Base-by-base conservation (phyloP, 2,329 filamentous ascomycete species). In the Pseudogymnoascus sp. region DNA sequence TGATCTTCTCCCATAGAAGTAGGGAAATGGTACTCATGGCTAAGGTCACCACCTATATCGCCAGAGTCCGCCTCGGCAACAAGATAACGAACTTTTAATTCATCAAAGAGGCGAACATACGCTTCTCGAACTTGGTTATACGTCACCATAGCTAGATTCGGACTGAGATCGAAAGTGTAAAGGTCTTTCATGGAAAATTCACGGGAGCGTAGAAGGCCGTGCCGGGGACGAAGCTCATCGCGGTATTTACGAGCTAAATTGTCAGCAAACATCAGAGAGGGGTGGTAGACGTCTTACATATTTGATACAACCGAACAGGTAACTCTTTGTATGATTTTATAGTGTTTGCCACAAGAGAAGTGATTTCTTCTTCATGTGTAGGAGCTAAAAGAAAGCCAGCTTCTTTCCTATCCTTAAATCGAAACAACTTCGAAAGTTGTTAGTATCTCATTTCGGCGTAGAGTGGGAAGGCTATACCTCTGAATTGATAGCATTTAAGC, bases 121-220 rank as follows among this genome's bases (percentile, higher is more conserved):
- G 88, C 87, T 35, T 73, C 71, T 57, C 88, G 83, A 2, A 96
- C 90, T 39, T 84, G 75, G 5, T 82, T 74, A 66, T 99, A 99
- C 0, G 92, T 96, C 57, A 81, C 74, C n/a, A 92, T 76, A 1
- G 92, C 92, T n/a, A 82, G 75, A 23, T 81, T 74, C 0, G 78
- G 71, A 3, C 80, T 86, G 34, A 79, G 75, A 69, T 99, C 94
- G 69, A 99, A 99, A 0, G 92, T 96, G 71, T 99, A 99, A 0
- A 99, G 80, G 72, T 99, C 94, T 73, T 99, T 99, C 94, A 99
- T 99, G 66, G 90, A 75, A 68, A 99, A 99, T 69, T 99, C 94
- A 63, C 91, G 85, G 0, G 90, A 88, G 8, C 94, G 85, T 7
- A 99, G 77, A 1, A 99, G 78, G 10, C 94, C 94, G 67, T 95